These are phyloP conservation scores for Wallacemonas sp. DNA, from an alignment of 208 protist species.

Conservation along the genomic window DNA sequence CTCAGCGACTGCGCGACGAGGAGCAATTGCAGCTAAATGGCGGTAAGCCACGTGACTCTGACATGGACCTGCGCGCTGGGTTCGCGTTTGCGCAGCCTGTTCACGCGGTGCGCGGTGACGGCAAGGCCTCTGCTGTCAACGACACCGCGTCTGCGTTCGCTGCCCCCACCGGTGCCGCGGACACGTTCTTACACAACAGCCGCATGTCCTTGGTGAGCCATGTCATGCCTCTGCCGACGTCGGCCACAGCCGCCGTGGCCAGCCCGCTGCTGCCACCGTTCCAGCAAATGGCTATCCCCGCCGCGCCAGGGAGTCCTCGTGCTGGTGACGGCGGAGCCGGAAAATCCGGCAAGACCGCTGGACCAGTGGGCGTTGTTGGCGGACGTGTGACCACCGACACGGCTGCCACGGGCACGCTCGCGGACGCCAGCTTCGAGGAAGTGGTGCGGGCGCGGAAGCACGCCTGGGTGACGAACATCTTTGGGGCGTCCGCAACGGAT, in stretches of 20 bases:
- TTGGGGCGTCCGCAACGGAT: slow-evolving; percentile 20
- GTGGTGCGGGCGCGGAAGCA: slow-evolving; percentile 21
- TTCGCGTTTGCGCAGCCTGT: slow-evolving; percentile 2
- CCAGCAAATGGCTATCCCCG: too few relatives aligned
- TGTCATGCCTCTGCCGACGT: background rate
- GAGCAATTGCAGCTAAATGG: background rate
- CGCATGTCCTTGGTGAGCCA: slow-evolving; percentile 7
- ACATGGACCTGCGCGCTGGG: background rate
- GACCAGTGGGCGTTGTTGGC: too few relatives aligned
- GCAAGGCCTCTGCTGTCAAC: too few relatives aligned
- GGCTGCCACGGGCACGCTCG: background rate
- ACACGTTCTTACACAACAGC: background rate
- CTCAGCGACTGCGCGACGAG: slow-evolving; percentile 6
- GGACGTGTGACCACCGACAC: background rate
- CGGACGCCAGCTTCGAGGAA: background rate
- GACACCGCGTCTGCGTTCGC: too few relatives aligned
- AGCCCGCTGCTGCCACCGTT: too few relatives aligned
- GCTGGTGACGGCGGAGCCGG: too few relatives aligned
- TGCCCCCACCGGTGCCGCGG: background rate
- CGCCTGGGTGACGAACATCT: slow-evolving; percentile 66
- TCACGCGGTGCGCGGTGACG: background rate
- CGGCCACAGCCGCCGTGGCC: background rate
- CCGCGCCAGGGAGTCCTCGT: too few relatives aligned
- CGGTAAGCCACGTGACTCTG: background rate
- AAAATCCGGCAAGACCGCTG: too few relatives aligned